These are phyloP conservation scores for Pseudogymnoascus destructans DNA, from an alignment of 2,329 filamentous ascomycete species.

Conservation along the genomic window DNA sequence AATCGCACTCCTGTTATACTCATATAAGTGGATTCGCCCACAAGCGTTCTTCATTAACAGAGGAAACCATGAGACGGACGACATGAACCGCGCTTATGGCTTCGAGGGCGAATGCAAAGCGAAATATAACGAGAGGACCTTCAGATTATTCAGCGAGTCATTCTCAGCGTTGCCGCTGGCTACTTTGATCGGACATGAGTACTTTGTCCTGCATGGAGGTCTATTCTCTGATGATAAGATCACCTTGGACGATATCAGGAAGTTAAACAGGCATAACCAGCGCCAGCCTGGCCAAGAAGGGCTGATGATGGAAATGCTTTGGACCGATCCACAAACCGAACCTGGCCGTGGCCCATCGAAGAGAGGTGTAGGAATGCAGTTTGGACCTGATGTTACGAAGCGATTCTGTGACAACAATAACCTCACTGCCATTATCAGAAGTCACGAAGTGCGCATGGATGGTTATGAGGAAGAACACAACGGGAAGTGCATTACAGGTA, in stretches of 20 bases:
- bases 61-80: slow-evolving; percentile 96
- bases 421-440: slow-evolving; percentile 86
- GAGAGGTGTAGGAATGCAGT: slow-evolving; percentile 89
- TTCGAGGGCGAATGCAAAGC: slow-evolving; percentile 98
- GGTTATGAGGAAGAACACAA: slow-evolving; percentile 98
- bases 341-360: slow-evolving; percentile 89
- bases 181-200: slow-evolving; percentile 82
- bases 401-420: slow-evolving; percentile 94
- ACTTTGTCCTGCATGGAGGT: slow-evolving; percentile 84
- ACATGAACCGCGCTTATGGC: slow-evolving; percentile 98
- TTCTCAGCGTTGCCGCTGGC: slow-evolving; percentile 90
- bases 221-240: slow-evolving; percentile 92
- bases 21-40: slow-evolving; percentile 92
- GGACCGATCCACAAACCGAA: slow-evolving; percentile 86
- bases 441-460: slow-evolving; percentile 96
- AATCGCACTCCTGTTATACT: slow-evolving; percentile 83
- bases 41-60: slow-evolving; percentile 87
- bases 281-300: slow-evolving; percentile 85
- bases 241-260: slow-evolving; percentile 84
- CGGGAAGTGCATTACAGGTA: slow-evolving; percentile 85
- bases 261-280: slow-evolving; percentile 81
- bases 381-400: slow-evolving; percentile 92
- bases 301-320: slow-evolving; percentile 99
- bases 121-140: slow-evolving; percentile 84
- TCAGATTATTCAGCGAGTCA: slow-evolving; percentile 96